These are phyloP conservation scores for Skeletonema potamos DNA, from an alignment of 108 stramenopile species.

Conservation along the genomic window DNA sequence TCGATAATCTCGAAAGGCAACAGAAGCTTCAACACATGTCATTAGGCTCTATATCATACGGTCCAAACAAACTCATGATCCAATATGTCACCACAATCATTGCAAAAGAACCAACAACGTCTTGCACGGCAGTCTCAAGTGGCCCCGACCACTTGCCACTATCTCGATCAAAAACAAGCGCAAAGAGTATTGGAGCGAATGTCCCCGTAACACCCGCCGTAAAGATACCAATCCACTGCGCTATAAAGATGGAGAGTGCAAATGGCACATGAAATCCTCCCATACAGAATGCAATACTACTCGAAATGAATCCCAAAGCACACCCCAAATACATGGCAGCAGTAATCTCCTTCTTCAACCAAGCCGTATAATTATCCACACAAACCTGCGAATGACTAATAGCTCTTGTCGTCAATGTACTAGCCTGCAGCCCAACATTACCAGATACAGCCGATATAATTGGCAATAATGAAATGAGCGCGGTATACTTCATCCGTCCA, in stretches of 20 bases:
- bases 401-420: conserved; percentile 60
- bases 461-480: conserved; percentile 60
- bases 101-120: conserved; percentile 63
- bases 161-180: conserved; percentile 54
- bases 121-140: conserved; percentile 71
- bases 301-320: conserved; percentile 45
- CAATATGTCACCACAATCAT: conserved; percentile 63
- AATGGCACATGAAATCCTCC: conserved; percentile 56
- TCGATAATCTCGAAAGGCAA: too few species aligned
- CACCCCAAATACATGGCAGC: conserved; percentile 56
- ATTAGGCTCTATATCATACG: conserved; percentile 37
- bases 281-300: conserved; percentile 44
- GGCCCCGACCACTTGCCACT: conserved; percentile 65
- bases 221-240: conserved; percentile 57
- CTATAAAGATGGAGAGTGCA: conserved; percentile 48
- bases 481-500: conserved; percentile 56
- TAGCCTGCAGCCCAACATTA: conserved; percentile 70
- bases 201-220: conserved; percentile 68
- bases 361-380: conserved; percentile 33
- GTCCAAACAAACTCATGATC: conserved; percentile 50
- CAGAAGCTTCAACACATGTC: conserved; percentile 65
- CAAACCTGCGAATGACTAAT: conserved; percentile 53
- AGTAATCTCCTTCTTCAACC: conserved; percentile 59
- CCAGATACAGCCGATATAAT: conserved; percentile 66
- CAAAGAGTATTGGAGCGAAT: conserved; percentile 61